phyloP scores from a whole-genome alignment of 805 yeast species.

The Ogataea trehaloabstinens region DNA sequence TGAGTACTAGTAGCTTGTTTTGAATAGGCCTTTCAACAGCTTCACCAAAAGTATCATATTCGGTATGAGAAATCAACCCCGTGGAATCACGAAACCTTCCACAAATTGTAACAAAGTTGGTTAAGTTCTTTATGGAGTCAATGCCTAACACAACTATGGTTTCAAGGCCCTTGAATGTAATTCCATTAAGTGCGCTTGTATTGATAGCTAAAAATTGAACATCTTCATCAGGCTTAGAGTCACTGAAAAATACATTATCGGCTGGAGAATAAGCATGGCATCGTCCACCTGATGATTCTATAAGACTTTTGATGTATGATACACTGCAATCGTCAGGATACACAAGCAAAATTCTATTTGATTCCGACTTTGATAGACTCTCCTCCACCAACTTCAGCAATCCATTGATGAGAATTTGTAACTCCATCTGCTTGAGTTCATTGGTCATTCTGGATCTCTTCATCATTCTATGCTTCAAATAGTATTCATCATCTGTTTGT shows the following conservation, averaged over 20 bases:
- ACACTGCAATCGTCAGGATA: slow-evolving; percentile 29
- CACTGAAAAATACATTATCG: slow-evolving; percentile 17
- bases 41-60: slow-evolving; percentile 17
- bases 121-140: slow-evolving; percentile 27
- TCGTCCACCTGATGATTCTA: slow-evolving; percentile 11
- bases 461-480: slow-evolving; percentile 23
- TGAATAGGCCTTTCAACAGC: neutral
- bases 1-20: slow-evolving; percentile 17
- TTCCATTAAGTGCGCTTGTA: slow-evolving; percentile 24
- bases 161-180: slow-evolving; percentile 26
- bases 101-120: slow-evolving; percentile 21
- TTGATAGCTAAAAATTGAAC: slow-evolving; percentile 25
- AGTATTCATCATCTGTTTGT: slow-evolving; percentile 21
- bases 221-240: neutral
- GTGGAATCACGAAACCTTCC: slow-evolving; percentile 26
- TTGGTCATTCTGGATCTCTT: slow-evolving; percentile 19
- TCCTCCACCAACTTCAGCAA: slow-evolving; percentile 22
- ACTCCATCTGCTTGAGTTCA: slow-evolving; percentile 20
- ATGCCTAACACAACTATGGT: slow-evolving; percentile 30
- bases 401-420: slow-evolving; percentile 25
- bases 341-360: slow-evolving; percentile 21
- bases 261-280: slow-evolving; percentile 12
- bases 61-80: slow-evolving; percentile 18
- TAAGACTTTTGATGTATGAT: slow-evolving; percentile 7
- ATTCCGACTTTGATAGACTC: slow-evolving; percentile 1